Base-by-base conservation (phyloP, 2,329 filamentous ascomycete species). In the Ambrosiella cleistominuta region DNA sequence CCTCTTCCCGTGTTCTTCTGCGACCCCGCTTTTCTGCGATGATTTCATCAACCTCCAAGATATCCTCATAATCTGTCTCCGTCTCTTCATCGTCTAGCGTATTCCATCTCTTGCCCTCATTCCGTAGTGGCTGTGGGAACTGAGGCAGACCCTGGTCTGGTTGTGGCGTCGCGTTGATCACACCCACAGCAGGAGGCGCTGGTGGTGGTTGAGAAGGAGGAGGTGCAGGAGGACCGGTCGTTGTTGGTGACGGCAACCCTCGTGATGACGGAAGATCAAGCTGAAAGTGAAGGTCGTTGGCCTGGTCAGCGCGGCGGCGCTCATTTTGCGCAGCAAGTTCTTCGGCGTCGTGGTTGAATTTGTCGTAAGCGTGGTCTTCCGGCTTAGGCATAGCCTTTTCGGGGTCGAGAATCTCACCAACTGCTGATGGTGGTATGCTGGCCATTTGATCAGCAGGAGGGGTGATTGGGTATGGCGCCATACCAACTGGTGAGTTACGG, bases 51-150 rank as follows among this genome's bases (percentile, higher is more conserved):
- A 84, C 81, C 62, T 87, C 83, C 11, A 88, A 70, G 40, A 86
- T 77, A 62, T 90, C 85, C 60, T 93, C 88, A 64, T 90, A 93
- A 62, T 95, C 89, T 0, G 87, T 90, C 61, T 88, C 87, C 40
- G 81, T 78, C 1, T 79, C 76, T 11, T 83, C 81, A n/a, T 83
- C 80, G 6, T 60, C 54, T 13, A 50, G 39, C 8, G 47, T 50
- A n/a, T 54, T 45, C 5, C 52, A 54, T 17, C 42, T 39, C 12
- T 47, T 45, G 19, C 35, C 9, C 64, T 90, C 83, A 57, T 97
- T 70, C 1, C 90, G 80, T 54, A 84, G 82, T 1, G 81, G 77
- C 1, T 78, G 75, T 13, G 77, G 74, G 60, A 81, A 82, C 61
- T 75, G 74, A 8, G 70, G 67, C 3, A 75, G 65, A 2, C 71